Base-by-base conservation (phyloP, 257 asterid genomes). In the Catharanthus roseus region DNA sequence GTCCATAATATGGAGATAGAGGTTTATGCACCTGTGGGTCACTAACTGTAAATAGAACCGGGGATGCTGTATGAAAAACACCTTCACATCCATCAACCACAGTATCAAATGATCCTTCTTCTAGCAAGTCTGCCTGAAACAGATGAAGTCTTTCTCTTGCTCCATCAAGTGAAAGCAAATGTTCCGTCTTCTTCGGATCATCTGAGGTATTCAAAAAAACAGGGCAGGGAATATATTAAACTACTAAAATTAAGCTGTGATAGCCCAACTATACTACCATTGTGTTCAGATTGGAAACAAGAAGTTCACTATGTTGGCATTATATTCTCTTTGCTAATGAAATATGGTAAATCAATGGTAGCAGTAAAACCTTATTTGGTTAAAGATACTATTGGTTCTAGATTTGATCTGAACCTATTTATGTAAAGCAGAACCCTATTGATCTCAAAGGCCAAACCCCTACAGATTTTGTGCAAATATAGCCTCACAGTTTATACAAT, bases 21-120 rank as follows among this genome's bases (percentile, higher is more conserved):
- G 0, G 47, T n/a, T 26, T 34, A 57, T 66, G 23, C 50, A 81
- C 91, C 87, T 85, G 77, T 34, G 87, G 89, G 51, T 85, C 63
- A 7, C 71, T 62, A n/a, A 39, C 75, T 16, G 77, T 26, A 10
- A 75, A 42, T 34, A 29, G 50, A 73, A 87, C 86, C 0, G 92
- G 93, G 2, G 96, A 82, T 26, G 92, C 89, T 5, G 85, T 80
- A 77, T 88, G 95, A 57, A 88, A 88, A 51, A 86, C 92, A 3
- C 87, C 82, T 19, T 82, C 81, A 75, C 93, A 89, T 26, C 89
- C 96, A 51, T 84, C 85, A 62, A 89, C 74, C 0, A 77, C 61
- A 36, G 83, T 42, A 72, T 87, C 91, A 54, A 89, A 89, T 12
- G 85, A 82, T 28, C 88, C 88, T 41, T 87, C 88, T 19, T 76